These are phyloP conservation scores for Yamadazyma phyllophila DNA, from an alignment of 805 yeast species.

Conservation along the genomic window DNA sequence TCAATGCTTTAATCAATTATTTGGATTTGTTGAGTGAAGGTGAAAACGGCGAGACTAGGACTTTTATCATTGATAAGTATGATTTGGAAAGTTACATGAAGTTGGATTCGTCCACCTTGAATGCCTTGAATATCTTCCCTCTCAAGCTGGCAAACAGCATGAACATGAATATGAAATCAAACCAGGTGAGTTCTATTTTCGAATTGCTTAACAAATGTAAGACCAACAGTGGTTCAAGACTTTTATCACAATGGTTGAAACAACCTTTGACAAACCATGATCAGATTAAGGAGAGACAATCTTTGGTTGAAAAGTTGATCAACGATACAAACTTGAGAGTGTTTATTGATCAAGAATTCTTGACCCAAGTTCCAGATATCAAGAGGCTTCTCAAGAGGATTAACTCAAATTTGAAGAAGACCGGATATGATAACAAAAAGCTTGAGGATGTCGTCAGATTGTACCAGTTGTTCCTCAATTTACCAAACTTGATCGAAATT, in stretches of 20 bases:
- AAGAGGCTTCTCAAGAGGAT: slow-evolving; percentile 72
- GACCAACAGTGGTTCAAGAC: slow-evolving; percentile 82
- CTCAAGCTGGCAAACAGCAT: slow-evolving; percentile 17
- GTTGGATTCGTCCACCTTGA: slow-evolving; percentile 85
- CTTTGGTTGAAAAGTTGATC: slow-evolving; percentile 70
- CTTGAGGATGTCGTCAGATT: slow-evolving; percentile 88
- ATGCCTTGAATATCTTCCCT: slow-evolving; percentile 85
- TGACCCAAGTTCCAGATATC: slow-evolving; percentile 79
- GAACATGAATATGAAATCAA: slow-evolving; percentile 19
- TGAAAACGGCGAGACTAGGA: slow-evolving; percentile 36
- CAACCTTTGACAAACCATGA: slow-evolving; percentile 78
- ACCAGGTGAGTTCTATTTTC: slow-evolving; percentile 53
- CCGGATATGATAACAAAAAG: slow-evolving; percentile 48
- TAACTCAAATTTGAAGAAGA: slow-evolving; percentile 26
- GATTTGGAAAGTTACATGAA: slow-evolving; percentile 81
- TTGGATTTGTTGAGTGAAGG: slow-evolving; percentile 59
- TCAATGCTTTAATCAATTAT: slow-evolving; percentile 68
- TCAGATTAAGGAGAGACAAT: slow-evolving; percentile 66
- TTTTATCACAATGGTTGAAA: slow-evolving; percentile 91
- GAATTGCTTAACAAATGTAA: slow-evolving; percentile 88
- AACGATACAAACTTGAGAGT: slow-evolving; percentile 67
- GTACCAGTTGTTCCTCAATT: slow-evolving; percentile 69
- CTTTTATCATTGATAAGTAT: slow-evolving; percentile 60
- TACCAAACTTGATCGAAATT: slow-evolving; percentile 66
- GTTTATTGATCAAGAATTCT: slow-evolving; percentile 61